Base-by-base conservation (phyloP, 2,329 filamentous ascomycete genomes). In the Aspergillus jensenii region DNA sequence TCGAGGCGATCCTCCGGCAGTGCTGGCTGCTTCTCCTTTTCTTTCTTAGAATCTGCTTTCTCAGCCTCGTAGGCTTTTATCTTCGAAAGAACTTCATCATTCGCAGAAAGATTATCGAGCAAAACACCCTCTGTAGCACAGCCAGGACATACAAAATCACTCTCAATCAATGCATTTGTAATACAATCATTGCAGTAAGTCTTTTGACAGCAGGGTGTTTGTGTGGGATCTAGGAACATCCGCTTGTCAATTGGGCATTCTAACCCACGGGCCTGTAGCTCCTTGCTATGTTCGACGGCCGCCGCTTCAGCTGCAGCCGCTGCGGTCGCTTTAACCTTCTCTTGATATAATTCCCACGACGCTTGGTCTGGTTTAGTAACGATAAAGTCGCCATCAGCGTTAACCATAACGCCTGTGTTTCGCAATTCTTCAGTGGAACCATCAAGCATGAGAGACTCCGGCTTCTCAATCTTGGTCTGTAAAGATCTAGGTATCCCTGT, bases 151-250 rank as follows among this genome's bases (percentile, higher is more conserved):
- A 93, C 83, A 79, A 99, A 92, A 84, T 99, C 95, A 85, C 90
- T 95, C 82, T 98, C 93, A 79, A 97, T 93, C 78, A 99, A 88
- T 78, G 93, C 91, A 85, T 96, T 96, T 76, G 95, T 96, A 79
- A 99, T 97, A 89, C 95, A 99, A 76, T 97, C 92, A 86, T 95
- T 95, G 84, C 95, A 99, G 83, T 96, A 99, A 74, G 93, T 97
- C 85, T 90, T 96, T 80, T 90, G 86, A 83, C 95, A 99, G 85
- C 95, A 99, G 66, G 95, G 93, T 73, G 95, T 98, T 86, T 96
- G 96, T 84, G 96, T 95, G 84, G 95, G 93, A 76, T 97, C 91
- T 87, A 96, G 88, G 80, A 98, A 97, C 85, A 96, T 89, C 78
- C 91, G 93, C 80, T 96, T 96, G 87, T 98, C 95, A 83, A 98